Conservation (phyloP, 257 asterid species). For the Eustoma russellianum region DNA sequence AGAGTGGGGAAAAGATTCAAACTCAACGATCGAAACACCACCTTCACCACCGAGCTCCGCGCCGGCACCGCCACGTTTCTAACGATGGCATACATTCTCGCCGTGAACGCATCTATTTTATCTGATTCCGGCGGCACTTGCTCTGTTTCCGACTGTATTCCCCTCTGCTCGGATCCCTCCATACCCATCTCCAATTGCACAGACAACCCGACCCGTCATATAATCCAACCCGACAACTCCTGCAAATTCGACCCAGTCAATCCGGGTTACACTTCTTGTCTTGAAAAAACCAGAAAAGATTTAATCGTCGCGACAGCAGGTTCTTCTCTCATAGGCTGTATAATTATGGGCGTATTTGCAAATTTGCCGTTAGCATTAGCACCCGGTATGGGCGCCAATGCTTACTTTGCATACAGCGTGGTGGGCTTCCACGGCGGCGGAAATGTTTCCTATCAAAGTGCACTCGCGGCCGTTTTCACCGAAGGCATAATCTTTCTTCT, state of each 20-base stretch:
- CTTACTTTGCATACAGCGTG: conserved; percentile 85
- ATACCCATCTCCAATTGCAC: conserved; percentile 37
- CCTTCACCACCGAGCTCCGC: conserved; percentile 93
- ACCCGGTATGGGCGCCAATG: conserved; percentile 94
- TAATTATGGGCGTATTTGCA: conserved; percentile 73
- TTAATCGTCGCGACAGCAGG: conserved; percentile 84
- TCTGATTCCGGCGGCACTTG: conserved; percentile 95
- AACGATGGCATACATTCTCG: conserved; percentile 97
- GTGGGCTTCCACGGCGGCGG: conserved; percentile 97
- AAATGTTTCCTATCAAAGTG: conserved; percentile 53
- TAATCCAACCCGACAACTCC: conserved; percentile 46
- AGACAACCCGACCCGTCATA: conserved; percentile 25
- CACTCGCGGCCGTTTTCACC: conserved; percentile 77
- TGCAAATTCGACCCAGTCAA: conserved; percentile 82
- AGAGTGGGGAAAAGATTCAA: conserved; percentile 63
- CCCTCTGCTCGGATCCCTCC: conserved; percentile 59
- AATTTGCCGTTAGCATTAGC: conserved; percentile 76
- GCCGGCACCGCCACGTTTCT: conserved; percentile 98
- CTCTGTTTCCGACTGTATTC: conserved; percentile 75
- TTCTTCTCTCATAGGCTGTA: conserved; percentile 68
- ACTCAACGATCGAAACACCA: conserved; percentile 59
- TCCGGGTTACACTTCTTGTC: conserved; percentile 82
- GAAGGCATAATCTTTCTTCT: conserved; percentile 65
- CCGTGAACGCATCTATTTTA: conserved; percentile 89
- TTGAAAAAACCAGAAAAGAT: conserved; percentile 55